Base-by-base conservation (phyloP, 2,329 filamentous ascomycete genomes). In the Microsporum audouinii region DNA sequence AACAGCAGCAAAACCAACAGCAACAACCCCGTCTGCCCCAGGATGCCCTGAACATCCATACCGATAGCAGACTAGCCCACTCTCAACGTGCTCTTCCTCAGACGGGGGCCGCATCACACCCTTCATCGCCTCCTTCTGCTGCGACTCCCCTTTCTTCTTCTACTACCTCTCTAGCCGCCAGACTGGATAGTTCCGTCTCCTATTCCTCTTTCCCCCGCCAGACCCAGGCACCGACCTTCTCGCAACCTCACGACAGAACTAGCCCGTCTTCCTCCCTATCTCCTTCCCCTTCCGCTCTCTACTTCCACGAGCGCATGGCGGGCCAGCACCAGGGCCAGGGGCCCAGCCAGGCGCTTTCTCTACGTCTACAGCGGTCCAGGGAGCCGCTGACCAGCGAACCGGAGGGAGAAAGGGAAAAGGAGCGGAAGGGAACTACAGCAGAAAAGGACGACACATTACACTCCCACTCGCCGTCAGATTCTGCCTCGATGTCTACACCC, bases 21-120 rank as follows among this genome's bases (percentile, higher is more conserved):
- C 51, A 55, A 36, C 51, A 34, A 36, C 51, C 51, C 51, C 51
- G 31, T n/a, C 31, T 55, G 31, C 51, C 51, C 51, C 51, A 55
- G 51, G 51, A 55, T 55, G 33, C 51, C 51, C 51, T 55, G 51
- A 55, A 55, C 51, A 55, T 36, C 51, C 51, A 55, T 55, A 55
- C 51, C 51, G 51, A 55, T 34, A 55, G 33, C 51, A 55, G 51
- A 36, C 51, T 34, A 55, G 51, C 51, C 29, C 33, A 55, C n/a
- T 34, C 51, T n/a, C 51, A 55, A 55, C 51, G 51, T 55, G 31
- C 51, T 55, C 14, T 55, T 55, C 51, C 51, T 55, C 51, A 55
- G 51, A 55, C 51, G 29, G 51, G 51, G 51, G 33, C 33, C 51
- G 31, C 51, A 17, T 55, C 51, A 36, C 51, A 55, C 8, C 51